These are phyloP conservation scores for Collybiopsis confluens DNA, from an alignment of 768 basidiomycete genomes.

Conservation along the genomic window DNA sequence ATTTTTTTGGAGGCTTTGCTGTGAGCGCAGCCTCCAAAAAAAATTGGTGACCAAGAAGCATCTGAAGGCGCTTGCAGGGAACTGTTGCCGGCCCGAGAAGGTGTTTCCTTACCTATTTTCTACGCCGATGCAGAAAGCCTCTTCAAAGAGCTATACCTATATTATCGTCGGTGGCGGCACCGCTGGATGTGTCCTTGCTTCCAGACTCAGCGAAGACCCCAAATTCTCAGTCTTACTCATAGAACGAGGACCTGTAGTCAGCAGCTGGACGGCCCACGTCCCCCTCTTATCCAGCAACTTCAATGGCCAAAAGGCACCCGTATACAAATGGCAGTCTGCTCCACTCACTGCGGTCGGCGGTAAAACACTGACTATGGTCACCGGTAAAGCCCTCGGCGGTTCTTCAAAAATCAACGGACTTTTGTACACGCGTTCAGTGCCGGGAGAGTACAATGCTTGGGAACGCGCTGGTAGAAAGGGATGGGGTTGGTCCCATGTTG, in stretches of 20 bases:
- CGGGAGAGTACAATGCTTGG: conserved; percentile 28
- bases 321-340: conserved; percentile 14
- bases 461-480: conserved; percentile 16
- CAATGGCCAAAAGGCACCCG: conserved; percentile 13
- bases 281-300: conserved; percentile 28
- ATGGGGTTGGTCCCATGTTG: conserved; percentile 25
- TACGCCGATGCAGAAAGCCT: neutral
- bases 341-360: conserved; percentile 11
- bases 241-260: conserved; percentile 26
- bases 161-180: conserved; percentile 25
- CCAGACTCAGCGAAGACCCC: conserved; percentile 30
- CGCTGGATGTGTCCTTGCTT: conserved; percentile 34
- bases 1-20: too few species aligned
- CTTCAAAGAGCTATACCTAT: neutral
- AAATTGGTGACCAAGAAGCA: too few species aligned
- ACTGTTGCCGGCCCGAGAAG: too few species aligned
- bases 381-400: conserved; percentile 26
- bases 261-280: conserved; percentile 26
- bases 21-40: too few species aligned
- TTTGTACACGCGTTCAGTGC: conserved; percentile 22
- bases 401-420: conserved; percentile 24
- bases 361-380: conserved; percentile 14
- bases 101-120: neutral
- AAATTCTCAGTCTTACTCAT: conserved; percentile 26
- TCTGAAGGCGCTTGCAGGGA: too few species aligned